Base-by-base conservation (phyloP, 2,329 filamentous ascomycete species). In the Pseudogymnoascus sp. region DNA sequence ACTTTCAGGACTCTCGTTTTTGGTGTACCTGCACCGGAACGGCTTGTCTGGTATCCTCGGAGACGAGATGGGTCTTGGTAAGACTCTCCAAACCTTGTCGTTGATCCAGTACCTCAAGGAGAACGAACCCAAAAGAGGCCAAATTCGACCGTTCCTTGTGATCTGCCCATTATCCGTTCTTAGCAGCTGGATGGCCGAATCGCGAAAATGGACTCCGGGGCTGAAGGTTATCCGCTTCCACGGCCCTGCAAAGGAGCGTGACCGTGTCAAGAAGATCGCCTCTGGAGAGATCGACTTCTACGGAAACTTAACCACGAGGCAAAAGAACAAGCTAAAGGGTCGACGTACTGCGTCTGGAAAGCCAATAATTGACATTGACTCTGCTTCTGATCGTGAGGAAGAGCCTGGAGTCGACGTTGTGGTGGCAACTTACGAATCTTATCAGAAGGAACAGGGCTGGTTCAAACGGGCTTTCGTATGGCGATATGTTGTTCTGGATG, bases 401-500 rank as follows among this genome's bases (percentile, higher is more conserved):
- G 69, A 71, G 62, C 63, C 68, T 34, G 72, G 72, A 11, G 71
- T 73, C 31, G 77, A 81, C 54, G 76, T 82, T 16, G 71, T 83
- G 3, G 71, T 83, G 0, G 82, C 80, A 1, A 81, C 79, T 0
- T 83, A 83, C 67, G 80, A 83, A 64, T 78, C 76, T 0, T 78
- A 80, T 62, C 71, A 75, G 4, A 69, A 73, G 0, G 80, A 82
- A 63, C 74, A 79, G 36, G 67, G 67, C 8, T 83, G 81, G 79
- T 79, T 84, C 69, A 79, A 79, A 67, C 75, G 76, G 13, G 75
- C 79, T 0, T 85, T 80, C 45, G 74, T 79, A 0, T 84, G 81
- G 81, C 74, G 76, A 63, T 83, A 81, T 68, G 75, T 79, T n/a
- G 77, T 83, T 1, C 73, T 83, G 2, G 81, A 84, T 60, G 81